phyloP scores from a whole-genome alignment of 176 grass and related monocot species.

The Zea luxurians region DNA sequence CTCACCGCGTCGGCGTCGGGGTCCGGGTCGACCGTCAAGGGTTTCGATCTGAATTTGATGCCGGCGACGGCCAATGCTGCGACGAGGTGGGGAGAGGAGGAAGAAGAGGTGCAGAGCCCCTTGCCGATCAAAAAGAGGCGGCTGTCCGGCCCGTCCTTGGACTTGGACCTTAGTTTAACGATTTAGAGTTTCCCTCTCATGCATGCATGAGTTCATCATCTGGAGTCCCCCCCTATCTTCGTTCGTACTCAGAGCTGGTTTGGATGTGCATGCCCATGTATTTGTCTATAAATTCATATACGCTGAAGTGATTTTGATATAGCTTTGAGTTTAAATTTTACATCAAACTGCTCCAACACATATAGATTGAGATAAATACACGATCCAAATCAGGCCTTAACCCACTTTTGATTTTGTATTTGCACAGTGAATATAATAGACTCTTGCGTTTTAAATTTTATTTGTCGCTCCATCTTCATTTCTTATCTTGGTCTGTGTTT shows the following conservation, averaged over 20 bases:
- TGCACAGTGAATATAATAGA: not conserved
- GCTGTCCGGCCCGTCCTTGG: constrained; percentile 38
- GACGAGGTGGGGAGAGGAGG: constrained; percentile 58
- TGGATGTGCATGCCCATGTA: too few species aligned
- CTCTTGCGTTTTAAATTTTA: not conserved
- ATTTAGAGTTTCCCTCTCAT: not conserved
- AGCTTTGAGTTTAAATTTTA: too few species aligned
- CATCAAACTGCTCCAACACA: too few species aligned
- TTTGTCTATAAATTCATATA: too few species aligned
- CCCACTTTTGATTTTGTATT: not conserved
- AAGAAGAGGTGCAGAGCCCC: constrained; percentile 76
- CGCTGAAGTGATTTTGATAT: too few species aligned
- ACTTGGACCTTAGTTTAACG: constrained; percentile 37
- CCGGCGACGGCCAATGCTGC: constrained; percentile 7
- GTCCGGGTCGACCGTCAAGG: constrained; percentile 42
- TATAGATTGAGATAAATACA: too few species aligned
- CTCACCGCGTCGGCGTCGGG: constrained; percentile 24
- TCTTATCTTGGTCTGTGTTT: not conserved
- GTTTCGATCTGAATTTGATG: constrained; percentile 63
- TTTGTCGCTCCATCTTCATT: not conserved
- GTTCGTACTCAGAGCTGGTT: not conserved
- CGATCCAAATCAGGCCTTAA: not conserved
- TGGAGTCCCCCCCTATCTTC: not conserved
- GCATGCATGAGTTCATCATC: too few species aligned
- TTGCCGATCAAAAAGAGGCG: constrained; percentile 64